Base-by-base conservation (phyloP, 2,329 filamentous ascomycete species). In the Chaetomium olivaceum region DNA sequence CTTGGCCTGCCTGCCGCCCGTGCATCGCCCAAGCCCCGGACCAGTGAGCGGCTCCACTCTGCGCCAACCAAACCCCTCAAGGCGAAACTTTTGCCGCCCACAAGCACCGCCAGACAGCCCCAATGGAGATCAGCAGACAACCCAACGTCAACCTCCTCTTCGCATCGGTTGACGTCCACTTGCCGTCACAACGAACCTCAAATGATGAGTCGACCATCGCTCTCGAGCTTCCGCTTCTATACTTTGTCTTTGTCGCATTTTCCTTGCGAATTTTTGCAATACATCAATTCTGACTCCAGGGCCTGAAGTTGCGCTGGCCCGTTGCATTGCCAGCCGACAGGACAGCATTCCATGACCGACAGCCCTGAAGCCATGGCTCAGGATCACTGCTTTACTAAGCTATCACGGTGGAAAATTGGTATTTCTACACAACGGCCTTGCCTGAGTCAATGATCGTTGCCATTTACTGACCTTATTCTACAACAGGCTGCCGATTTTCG, bases 61-160 rank as follows among this genome's bases (percentile, higher is more conserved):
- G 57, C 57, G 31, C 48, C 56, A 56, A 48, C 56, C 62, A 59
- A 55, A 33, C 50, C 62, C 58, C 58, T 57, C 58, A 61, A 4
- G 50, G 50, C 58, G 36, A 64, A 60, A 64, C 62, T 61, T 64
- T 64, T 61, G 57, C 51, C 62, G 62, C 62, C 58, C 62, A 63
- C 43, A 39, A 29, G 21, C 58, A 61, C 11, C 11, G 12, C 31
- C 23, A 31, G 19, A 19, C 25, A 19, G 16, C 57, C 25, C 57
- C 57, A n/a, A n/a, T n/a, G n/a, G 11, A 58, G 54, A 39, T 50
- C 39, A 48, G 51, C 51, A 48, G 51, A 63, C 54, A 58, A 58
- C 61, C 52, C 29, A 43, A 27, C 51, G 23, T 36, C 50, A 46
- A 58, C 33, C 57, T 46, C 57, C 48, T 19, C 48, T 61, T 33